Evolutionary conservation across 768 basidiomycete genomes (phyloP).

Genomic region (Flagelloscypha sp.): DNA sequence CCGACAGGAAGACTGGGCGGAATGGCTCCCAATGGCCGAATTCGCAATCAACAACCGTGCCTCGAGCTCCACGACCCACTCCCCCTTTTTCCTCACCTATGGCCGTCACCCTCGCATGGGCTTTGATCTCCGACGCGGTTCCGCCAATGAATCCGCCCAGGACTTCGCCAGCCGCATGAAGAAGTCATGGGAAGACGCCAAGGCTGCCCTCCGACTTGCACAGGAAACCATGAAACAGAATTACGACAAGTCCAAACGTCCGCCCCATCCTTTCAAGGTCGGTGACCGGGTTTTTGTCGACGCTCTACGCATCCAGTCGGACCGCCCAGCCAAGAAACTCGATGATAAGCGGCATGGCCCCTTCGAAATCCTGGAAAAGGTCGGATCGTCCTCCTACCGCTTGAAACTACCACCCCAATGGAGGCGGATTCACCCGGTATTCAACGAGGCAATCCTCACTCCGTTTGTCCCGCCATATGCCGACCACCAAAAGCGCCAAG

Average conservation of each 20-base stretch:
- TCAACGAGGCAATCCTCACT: slow-evolving; percentile 6
- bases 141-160: slow-evolving; percentile 11
- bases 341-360: slow-evolving; percentile 18
- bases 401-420: slow-evolving; percentile 15
- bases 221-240: slow-evolving; percentile 15
- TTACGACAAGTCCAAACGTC: slow-evolving; percentile 7
- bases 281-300: slow-evolving; percentile 19
- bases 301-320: slow-evolving; percentile 10
- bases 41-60: slow-evolving; percentile 21
- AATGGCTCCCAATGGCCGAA: slow-evolving; percentile 16
- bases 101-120: slow-evolving; percentile 15
- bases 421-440: slow-evolving; percentile 12
- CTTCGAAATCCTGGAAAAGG: slow-evolving; percentile 14
- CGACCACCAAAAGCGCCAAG: slow-evolving; percentile 8
- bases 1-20: slow-evolving; percentile 19
- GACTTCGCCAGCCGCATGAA: slow-evolving; percentile 16
- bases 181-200: slow-evolving; percentile 13
- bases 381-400: slow-evolving; percentile 11
- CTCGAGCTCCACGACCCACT: slow-evolving; percentile 14
- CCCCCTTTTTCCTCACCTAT: slow-evolving; percentile 19
- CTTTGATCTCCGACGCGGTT: too few species aligned
- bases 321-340: slow-evolving; percentile 13
- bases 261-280: slow-evolving; percentile 4
- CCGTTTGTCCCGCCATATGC: slow-evolving; percentile 6
- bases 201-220: slow-evolving; percentile 11